Conservation (phyloP, 768 basidiomycete genomes). For the Artomyces pyxidatus region DNA sequence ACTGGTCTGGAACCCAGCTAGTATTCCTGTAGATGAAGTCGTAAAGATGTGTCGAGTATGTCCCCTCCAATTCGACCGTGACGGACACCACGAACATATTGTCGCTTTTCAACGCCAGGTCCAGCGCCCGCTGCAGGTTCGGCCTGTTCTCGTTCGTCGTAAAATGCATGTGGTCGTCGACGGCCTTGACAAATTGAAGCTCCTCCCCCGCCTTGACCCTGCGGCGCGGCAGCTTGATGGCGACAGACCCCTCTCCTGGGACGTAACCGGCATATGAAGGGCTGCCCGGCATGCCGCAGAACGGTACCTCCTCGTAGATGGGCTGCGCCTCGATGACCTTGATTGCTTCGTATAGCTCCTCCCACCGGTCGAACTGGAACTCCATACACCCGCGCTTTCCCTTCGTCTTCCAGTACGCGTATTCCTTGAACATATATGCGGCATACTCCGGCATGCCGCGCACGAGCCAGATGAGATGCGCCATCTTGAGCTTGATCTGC, state of each 20-base stretch:
- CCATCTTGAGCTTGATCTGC: constrained; percentile 18
- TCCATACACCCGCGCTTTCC: constrained; percentile 16
- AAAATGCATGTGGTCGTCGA: constrained; percentile 13
- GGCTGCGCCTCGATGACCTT: constrained; percentile 7
- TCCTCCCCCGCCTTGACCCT: constrained; percentile 2
- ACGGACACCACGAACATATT: constrained; percentile 14
- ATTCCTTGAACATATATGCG: constrained; percentile 13
- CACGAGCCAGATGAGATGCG: constrained; percentile 16
- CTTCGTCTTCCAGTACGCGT: constrained; percentile 6
- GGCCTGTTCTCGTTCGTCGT: constrained; percentile 8
- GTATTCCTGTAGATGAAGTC: constrained; percentile 13
- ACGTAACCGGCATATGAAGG: constrained; percentile 8
- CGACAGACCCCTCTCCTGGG: constrained; percentile 1
- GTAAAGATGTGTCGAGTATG: constrained; percentile 15
- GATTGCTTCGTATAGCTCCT: constrained; percentile 14
- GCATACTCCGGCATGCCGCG: constrained; percentile 15
- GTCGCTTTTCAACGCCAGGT: constrained; percentile 6
- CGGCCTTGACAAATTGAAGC: constrained; percentile 5
- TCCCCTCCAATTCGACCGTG: constrained; percentile 7
- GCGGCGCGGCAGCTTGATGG: constrained; percentile 8
- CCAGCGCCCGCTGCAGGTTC: constrained; percentile 14
- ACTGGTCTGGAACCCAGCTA: constrained; percentile 9
- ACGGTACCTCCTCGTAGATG: neutral
- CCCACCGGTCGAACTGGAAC: constrained; percentile 17
- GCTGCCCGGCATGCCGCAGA: constrained; percentile 15